These are phyloP conservation scores for Gillenia trifoliata DNA, from an alignment of 306 rosid species.

Conservation along the genomic window DNA sequence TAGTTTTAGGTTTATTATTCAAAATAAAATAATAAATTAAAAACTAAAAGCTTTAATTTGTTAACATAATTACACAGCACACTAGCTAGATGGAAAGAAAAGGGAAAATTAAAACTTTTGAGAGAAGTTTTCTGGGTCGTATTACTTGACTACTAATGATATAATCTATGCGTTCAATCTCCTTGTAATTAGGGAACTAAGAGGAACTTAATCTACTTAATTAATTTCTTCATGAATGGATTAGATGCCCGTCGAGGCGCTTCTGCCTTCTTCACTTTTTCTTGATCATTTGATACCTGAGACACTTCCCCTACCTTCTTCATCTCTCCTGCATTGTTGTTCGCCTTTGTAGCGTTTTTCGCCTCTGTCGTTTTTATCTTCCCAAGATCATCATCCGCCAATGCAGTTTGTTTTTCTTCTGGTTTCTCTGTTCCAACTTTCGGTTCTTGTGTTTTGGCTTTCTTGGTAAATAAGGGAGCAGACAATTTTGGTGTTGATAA, in stretches of 20 bases:
- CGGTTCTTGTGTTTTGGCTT: conserved; percentile 47
- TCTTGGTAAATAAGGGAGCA: conserved; percentile 57
- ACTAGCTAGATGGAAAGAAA: background rate
- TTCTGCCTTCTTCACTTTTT: conserved; percentile 32
- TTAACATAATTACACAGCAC: background rate
- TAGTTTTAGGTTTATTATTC: background rate
- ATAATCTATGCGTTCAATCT: background rate
- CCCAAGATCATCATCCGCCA: conserved; percentile 20
- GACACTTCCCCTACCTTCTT: conserved; percentile 37
- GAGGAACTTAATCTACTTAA: conserved; percentile 41
- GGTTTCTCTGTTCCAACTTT: conserved; percentile 30
- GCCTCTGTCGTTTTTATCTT: conserved; percentile 27
- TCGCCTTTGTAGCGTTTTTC: conserved; percentile 13
- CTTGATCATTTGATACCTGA: conserved; percentile 28
- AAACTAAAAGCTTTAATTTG: background rate
- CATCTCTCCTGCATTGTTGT: conserved; percentile 19
- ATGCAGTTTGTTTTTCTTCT: conserved; percentile 21
- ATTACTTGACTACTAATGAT: background rate
- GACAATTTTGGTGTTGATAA: conserved; percentile 44
- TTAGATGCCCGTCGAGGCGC: conserved; percentile 49
- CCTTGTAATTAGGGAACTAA: background rate
- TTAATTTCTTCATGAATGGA: conserved; percentile 76
- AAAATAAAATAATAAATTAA: background rate
- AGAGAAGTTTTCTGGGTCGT: background rate
- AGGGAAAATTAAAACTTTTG: no score